Percentiles rank a stretch among this genome's conserved stretches.
These are phyloP conservation scores for Argentina anserina DNA, from an alignment of 306 rosid genomes.

Conservation along the genomic window DNA sequence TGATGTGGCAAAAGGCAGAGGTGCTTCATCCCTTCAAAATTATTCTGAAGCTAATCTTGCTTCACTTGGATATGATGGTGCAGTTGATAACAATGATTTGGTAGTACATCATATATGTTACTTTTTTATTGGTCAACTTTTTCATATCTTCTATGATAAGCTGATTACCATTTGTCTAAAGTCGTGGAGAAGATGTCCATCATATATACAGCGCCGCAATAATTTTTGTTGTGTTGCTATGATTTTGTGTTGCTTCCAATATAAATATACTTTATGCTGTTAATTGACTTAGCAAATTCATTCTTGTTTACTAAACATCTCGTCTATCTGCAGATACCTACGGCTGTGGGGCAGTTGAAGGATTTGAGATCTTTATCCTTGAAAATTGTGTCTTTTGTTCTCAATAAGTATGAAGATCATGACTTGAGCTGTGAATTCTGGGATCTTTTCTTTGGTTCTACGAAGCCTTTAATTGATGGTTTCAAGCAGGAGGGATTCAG, in stretches of 20 bases:
- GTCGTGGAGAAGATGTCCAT: neutral
- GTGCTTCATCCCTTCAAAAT: constrained; percentile 31
- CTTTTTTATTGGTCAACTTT: neutral
- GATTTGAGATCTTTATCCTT: constrained; percentile 88
- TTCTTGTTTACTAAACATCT: neutral
- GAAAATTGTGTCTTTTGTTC: constrained; percentile 59
- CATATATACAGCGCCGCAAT: neutral
- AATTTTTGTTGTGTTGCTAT: neutral
- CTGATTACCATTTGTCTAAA: neutral
- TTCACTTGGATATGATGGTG: constrained; percentile 28
- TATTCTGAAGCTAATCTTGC: constrained; percentile 14
- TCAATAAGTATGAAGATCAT: constrained; percentile 67
- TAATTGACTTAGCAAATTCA: neutral
- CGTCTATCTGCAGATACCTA: constrained; percentile 42
- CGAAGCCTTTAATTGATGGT: constrained; percentile 56
- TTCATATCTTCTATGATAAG: neutral
- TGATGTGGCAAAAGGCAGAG: constrained; percentile 34
- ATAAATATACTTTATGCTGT: neutral
- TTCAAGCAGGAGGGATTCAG: constrained; percentile 85
- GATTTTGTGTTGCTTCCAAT: neutral
- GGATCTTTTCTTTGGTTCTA: constrained; percentile 74
- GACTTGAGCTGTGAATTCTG: constrained; percentile 65
- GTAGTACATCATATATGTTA: constrained; percentile 39
- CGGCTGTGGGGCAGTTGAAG: constrained; percentile 60
- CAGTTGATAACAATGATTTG: constrained; percentile 31